Base-by-base conservation (phyloP, 441 rosid species). In the Sinapis alba region DNA sequence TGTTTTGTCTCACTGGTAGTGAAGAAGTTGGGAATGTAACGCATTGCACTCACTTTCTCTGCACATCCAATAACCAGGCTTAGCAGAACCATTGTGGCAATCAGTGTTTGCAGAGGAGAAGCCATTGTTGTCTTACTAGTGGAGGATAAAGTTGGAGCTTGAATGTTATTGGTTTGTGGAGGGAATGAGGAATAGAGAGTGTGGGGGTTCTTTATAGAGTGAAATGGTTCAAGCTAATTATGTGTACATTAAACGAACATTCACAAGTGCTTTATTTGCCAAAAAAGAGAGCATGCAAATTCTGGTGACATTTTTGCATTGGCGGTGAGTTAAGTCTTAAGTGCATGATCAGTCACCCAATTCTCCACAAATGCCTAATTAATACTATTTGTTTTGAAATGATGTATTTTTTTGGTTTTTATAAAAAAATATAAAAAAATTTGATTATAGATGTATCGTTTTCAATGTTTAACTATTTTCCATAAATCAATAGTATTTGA, bases 41-140 rank as follows among this genome's bases (percentile, higher is more conserved):
- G 84, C 24, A 71, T 78, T 23, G 85, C 89, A 7, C 41, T 67
- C 43, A 78, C 88, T 66, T 75, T 69, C 36, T 80, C 71, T 1
- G 77, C 76, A 62, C 76, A 27, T 3, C 80, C 84, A 56, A 88
- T 79, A 80, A 65, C 8, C 63, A 67, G 43, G 73, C 59, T 54
- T 71, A 77, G 75, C 41, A 71, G 41, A 71, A 18, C 11, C 34
- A 57, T 6, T 56, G 62, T 41, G 9, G 61, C 5, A 65, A 83
- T 83, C 87, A 84, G 72, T 75, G 34, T 56, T 30, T 36, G 77
- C 43, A 51, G 60, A 21, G 15, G 6, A 61, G 34, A 64, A n/a
- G 60, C 59, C 75, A 76, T 76, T n/a, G 59, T 51, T 47, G 32
- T 74, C 30, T 32, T 30, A 7, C 47, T 58, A 47, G 15, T 5